Evolutionary conservation across 106 monocot species (phyloP).

Genomic region (Allium sativum): DNA sequence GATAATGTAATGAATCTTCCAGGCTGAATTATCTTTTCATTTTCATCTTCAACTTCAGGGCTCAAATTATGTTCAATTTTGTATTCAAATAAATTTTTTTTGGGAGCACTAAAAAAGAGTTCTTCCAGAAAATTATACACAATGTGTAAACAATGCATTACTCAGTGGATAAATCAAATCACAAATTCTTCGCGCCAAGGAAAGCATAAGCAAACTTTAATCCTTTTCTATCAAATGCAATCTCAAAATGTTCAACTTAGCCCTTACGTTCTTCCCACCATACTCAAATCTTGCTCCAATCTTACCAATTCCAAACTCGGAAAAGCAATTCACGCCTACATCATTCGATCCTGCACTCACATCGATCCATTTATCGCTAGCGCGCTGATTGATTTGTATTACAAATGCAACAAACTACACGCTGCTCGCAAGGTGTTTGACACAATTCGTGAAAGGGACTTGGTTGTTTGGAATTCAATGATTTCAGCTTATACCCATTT

Average conservation of each 20-base stretch:
- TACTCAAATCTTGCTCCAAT: constrained; percentile 29
- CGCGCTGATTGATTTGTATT: constrained; percentile 34
- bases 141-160: constrained; percentile 7
- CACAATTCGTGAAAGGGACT: constrained; percentile 20
- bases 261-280: constrained; percentile 25
- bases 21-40: no score
- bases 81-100: no score
- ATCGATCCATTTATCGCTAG: constrained; percentile 31
- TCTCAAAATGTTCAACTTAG: constrained; percentile 5
- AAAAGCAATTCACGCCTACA: constrained; percentile 12
- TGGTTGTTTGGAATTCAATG: constrained; percentile 63
- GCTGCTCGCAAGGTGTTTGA: constrained; percentile 44
- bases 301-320: constrained; percentile 18
- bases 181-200: constrained; percentile 26
- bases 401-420: constrained; percentile 16
- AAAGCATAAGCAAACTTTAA: constrained; percentile 14
- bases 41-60: no score
- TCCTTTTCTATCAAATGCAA: constrained; percentile 25
- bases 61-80: no score
- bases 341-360: constrained; percentile 4
- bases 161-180: constrained; percentile 27
- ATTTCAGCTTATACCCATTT: constrained; percentile 32
- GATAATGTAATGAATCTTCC: no score
- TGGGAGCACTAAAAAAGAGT: no score
- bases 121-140: background rate